phyloP scores from a whole-genome alignment of 1,284 basidiomycete genomes.

The Ganoderma lucidum region DNA sequence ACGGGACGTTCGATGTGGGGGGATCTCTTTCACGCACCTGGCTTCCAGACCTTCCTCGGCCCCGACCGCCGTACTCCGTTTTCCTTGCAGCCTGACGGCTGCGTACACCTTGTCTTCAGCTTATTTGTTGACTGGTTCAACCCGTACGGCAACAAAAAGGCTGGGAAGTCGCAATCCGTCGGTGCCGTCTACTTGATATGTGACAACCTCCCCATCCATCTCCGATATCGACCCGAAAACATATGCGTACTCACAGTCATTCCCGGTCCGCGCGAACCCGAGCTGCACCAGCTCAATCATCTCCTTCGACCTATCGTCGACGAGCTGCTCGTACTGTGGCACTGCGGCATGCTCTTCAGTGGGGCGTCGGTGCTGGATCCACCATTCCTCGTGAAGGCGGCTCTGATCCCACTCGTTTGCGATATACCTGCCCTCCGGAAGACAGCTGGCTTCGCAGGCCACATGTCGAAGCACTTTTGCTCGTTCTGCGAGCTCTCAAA shows the following conservation, averaged over 20 bases:
- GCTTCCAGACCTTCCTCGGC: neutral
- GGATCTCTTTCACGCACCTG: neutral
- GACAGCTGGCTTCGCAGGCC: conserved; percentile 21
- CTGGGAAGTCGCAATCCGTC: conserved; percentile 25
- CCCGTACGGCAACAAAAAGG: conserved; percentile 26
- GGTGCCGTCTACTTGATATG: conserved; percentile 20
- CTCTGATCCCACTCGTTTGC: conserved; percentile 21
- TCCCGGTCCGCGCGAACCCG: conserved; percentile 9
- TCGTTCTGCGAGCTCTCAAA: conserved; percentile 21
- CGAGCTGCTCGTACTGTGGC: conserved; percentile 31
- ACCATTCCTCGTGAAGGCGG: conserved; percentile 18
- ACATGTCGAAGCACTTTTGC: conserved; percentile 28
- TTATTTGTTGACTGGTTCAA: conserved; percentile 30
- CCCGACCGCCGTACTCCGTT: no score
- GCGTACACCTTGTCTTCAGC: conserved; percentile 18
- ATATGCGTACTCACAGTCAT: conserved; percentile 24
- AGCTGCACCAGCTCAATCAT: conserved; percentile 31
- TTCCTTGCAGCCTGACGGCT: no score
- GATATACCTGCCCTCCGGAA: conserved; percentile 25
- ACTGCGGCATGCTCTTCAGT: conserved; percentile 18
- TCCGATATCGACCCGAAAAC: conserved; percentile 33
- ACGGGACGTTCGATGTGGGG: neutral
- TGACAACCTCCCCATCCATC: conserved; percentile 24
- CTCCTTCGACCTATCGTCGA: conserved; percentile 31
- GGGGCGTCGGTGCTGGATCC: neutral